Percentiles rank a stretch among this genome's conserved stretches.
Evolutionary conservation across 2,329 filamentous ascomycete species (phyloP).

Genomic region (Cladosporium sp.): DNA sequence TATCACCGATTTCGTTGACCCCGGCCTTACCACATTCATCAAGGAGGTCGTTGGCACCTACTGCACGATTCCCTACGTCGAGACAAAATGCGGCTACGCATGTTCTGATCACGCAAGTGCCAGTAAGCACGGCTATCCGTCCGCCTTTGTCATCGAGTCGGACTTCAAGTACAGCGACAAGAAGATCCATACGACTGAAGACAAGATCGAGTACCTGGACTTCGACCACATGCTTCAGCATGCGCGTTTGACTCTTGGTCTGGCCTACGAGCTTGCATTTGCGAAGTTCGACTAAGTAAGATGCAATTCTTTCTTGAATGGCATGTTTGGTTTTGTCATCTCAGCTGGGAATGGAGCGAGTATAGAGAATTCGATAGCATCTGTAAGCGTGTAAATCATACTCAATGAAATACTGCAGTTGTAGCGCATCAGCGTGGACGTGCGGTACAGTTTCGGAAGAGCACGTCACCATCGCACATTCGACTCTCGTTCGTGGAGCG

Average conservation of each 20-base stretch:
- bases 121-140: conserved; percentile 72
- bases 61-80: conserved; percentile 81
- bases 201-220: conserved; percentile 69
- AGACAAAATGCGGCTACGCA: conserved; percentile 87
- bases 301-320: background rate
- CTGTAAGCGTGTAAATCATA: background rate
- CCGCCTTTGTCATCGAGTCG: conserved; percentile 74
- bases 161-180: conserved; percentile 65
- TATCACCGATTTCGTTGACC: conserved; percentile 87
- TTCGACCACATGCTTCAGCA: conserved; percentile 94
- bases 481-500: background rate
- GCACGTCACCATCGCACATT: background rate
- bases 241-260: conserved; percentile 76
- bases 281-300: conserved; percentile 60
- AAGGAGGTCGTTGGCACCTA: conserved; percentile 85
- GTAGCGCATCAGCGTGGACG: too few relatives aligned
- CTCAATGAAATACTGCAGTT: background rate
- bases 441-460: background rate
- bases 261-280: conserved; percentile 82
- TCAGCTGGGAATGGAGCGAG: background rate
- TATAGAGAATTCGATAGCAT: background rate
- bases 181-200: conserved; percentile 70
- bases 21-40: conserved; percentile 81
- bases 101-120: conserved; percentile 75
- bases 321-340: background rate